Percentiles rank a stretch among this genome's conserved stretches.
Evolutionary conservation across 2,329 filamentous ascomycete species (phyloP).

Genomic region (Alternaria infectoria): DNA sequence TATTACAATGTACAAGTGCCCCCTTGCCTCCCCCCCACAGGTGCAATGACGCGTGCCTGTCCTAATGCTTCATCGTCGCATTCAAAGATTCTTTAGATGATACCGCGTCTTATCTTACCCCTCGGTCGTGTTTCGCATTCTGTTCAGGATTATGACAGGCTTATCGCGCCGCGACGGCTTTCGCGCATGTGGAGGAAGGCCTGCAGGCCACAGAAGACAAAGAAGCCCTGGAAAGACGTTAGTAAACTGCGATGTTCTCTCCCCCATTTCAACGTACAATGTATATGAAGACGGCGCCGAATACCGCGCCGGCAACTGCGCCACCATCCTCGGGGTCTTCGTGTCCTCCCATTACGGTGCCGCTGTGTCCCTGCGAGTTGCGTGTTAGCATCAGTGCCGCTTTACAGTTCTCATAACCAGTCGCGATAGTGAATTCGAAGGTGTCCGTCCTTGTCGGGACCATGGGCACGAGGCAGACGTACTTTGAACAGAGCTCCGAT

Average conservation of each 20-base stretch:
- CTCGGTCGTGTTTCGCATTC: background rate
- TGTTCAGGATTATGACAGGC: constrained; percentile 60
- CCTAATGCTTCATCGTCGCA: background rate
- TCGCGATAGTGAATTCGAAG: background rate
- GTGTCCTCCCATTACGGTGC: constrained; percentile 79
- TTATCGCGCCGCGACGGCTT: constrained; percentile 82
- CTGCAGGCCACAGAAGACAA: constrained; percentile 90
- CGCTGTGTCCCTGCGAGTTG: constrained; percentile 66
- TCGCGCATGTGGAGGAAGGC: constrained; percentile 85
- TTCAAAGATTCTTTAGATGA: background rate
- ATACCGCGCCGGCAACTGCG: constrained; percentile 83
- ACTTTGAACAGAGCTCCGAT: constrained; percentile 76
- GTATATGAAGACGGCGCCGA: constrained; percentile 87
- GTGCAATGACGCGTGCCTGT: background rate
- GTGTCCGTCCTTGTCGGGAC: background rate
- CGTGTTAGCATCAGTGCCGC: constrained; percentile 24
- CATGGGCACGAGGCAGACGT: constrained; percentile 37
- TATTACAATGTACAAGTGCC: constrained; percentile 20
- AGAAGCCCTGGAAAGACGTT: constrained; percentile 66
- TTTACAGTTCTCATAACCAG: background rate
- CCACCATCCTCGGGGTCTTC: constrained; percentile 73
- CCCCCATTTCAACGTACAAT: constrained; percentile 67
- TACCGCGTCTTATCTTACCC: background rate
- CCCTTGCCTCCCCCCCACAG: background rate
- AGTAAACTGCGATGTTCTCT: background rate